A percentile compares a stretch with the other conserved stretches of the same genome.
phyloP scores from a whole-genome alignment of 2,329 filamentous ascomycete genomes.

The Fusarium torreyae region DNA sequence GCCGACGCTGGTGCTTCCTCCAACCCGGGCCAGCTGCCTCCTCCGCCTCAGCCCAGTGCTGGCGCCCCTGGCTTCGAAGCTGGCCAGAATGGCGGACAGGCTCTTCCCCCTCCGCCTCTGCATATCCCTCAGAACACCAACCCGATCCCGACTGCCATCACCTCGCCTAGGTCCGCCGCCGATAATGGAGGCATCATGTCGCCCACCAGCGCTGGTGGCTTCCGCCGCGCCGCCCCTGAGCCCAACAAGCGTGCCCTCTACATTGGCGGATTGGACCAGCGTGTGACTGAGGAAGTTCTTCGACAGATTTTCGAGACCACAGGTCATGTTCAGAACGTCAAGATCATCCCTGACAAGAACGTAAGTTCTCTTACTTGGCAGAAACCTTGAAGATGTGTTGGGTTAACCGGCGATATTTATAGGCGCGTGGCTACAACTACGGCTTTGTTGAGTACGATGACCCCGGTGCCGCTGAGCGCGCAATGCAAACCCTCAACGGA shows the following conservation, averaged over 20 bases:
- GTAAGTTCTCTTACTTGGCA: conserved; percentile 70
- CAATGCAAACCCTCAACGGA: conserved; percentile 97
- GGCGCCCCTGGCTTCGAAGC: conserved; percentile 84
- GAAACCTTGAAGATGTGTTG: conserved; percentile 9
- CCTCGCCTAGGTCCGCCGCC: conserved; percentile 83
- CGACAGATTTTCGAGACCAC: conserved; percentile 99
- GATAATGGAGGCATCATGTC: conserved; percentile 81
- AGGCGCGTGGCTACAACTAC: conserved; percentile 98
- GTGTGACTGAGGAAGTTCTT: conserved; percentile 95
- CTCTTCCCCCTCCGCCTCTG: conserved; percentile 90
- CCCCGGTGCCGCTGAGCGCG: conserved; percentile 93
- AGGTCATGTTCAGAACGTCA: conserved; percentile 97
- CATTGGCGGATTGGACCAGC: conserved; percentile 92
- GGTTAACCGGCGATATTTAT: conserved; percentile 51
- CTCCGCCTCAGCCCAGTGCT: conserved; percentile 76
- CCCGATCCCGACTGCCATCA: conserved; percentile 92
- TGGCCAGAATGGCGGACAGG: conserved; percentile 75
- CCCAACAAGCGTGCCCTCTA: conserved; percentile 99
- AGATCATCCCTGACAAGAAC: conserved; percentile 99
- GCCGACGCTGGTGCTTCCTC: conserved; percentile 80
- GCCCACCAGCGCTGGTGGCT: conserved; percentile 84
- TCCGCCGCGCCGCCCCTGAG: conserved; percentile 93
- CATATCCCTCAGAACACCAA: conserved; percentile 98
- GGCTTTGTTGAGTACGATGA: conserved; percentile 99
- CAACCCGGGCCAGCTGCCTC: conserved; percentile 76